Evolutionary conservation across 371 early-diverging fungal genomes (phyloP), one percentile per base, ranked within the genome.

Genomic region (Nematocida homosporus): DNA sequence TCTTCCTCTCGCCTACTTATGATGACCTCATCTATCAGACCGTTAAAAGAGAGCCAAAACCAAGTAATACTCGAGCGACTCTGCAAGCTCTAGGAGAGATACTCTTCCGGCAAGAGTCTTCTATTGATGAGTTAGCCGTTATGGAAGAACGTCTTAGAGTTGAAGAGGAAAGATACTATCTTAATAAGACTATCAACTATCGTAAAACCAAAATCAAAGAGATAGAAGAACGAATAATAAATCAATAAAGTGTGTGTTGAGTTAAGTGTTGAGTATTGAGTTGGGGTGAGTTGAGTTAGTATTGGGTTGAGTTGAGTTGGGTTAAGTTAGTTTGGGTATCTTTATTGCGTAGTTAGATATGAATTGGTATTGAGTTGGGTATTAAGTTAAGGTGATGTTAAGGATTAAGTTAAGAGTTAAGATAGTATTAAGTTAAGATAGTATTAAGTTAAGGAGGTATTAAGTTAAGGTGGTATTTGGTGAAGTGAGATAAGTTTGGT

Each of bases 11-110:
- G 8, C 59, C 53, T 29, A 52, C 78, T 37, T 79, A 79, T 53
- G 83, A 83, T 37, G 83, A 83, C 50, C 53, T 81, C 23, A 54
- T 83, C 23, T 83, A 77, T 59, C 25, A 54, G 23, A 64, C 47
- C 35, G 63, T 61, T 18, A 72, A 59, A 18, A 72, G 75, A 34
- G 34, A 29, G 4, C 8, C 50, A 3, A 55, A 59, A 8, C 3
- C 16, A 13, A 27, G 52, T 18, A 50, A 61, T 34, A 72, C 63
- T 60, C 60, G 52, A 16, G 50, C 60, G 10, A 38, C 50, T 18
- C 27, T 72, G 16, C 29, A n/a, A 16, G 48, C 20, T 32, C 44
- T 72, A 37, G 37, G 35, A 6, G 23, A 37, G 2, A 72, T 72
- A 20, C 75, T 72, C 16, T 61, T 77, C 50, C n/a, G 23, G 29